Evolutionary conservation across 495 filamentous ascomycete species (phyloP).

Genomic region (Melanomma pulvis-pyrius): DNA sequence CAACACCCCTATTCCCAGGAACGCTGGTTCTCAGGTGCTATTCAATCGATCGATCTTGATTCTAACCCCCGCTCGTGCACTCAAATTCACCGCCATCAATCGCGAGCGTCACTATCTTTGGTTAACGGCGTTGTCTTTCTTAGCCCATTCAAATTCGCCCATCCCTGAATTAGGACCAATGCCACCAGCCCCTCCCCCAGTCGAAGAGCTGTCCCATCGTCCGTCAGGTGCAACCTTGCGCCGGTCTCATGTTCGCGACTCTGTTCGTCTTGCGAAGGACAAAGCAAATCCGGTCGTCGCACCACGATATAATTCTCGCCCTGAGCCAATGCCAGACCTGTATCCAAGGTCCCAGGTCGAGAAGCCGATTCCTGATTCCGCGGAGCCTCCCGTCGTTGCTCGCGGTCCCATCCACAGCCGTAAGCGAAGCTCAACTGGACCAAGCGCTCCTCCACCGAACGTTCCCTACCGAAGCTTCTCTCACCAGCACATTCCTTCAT

Average conservation of each 20-base stretch:
- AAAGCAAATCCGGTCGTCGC: slow-evolving; percentile 58
- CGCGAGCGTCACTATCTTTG: slow-evolving; percentile 91
- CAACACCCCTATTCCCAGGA: slow-evolving; percentile 84
- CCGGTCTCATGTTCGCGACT: slow-evolving; percentile 77
- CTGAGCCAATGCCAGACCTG: slow-evolving; percentile 41
- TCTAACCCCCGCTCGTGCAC: slow-evolving; percentile 85
- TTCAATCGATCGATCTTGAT: slow-evolving; percentile 97
- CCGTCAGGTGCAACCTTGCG: slow-evolving; percentile 47
- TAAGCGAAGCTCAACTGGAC: slow-evolving; percentile 82
- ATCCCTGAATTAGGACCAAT: slow-evolving; percentile 31
- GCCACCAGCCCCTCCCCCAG: slow-evolving; percentile 37
- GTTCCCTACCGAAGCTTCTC: slow-evolving; percentile 76
- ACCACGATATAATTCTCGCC: slow-evolving; percentile 36
- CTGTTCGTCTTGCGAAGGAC: slow-evolving; percentile 84
- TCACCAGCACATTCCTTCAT: slow-evolving; percentile 54
- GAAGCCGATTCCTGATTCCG: slow-evolving; percentile 44
- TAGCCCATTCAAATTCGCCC: slow-evolving; percentile 76
- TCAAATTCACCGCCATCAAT: slow-evolving; percentile 89
- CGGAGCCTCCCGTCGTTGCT: slow-evolving; percentile 79
- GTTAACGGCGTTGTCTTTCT: slow-evolving; percentile 90
- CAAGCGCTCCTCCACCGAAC: slow-evolving; percentile 59
- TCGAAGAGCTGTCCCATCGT: slow-evolving; percentile 16
- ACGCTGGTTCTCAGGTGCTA: slow-evolving; percentile 54
- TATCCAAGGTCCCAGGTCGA: slow-evolving; percentile 19
- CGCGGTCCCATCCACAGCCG: slow-evolving; percentile 72